Percentiles rank a stretch among this genome's conserved stretches.
Conservation (phyloP, 2,329 filamentous ascomycete species). For the Colletotrichum coccodes region DNA sequence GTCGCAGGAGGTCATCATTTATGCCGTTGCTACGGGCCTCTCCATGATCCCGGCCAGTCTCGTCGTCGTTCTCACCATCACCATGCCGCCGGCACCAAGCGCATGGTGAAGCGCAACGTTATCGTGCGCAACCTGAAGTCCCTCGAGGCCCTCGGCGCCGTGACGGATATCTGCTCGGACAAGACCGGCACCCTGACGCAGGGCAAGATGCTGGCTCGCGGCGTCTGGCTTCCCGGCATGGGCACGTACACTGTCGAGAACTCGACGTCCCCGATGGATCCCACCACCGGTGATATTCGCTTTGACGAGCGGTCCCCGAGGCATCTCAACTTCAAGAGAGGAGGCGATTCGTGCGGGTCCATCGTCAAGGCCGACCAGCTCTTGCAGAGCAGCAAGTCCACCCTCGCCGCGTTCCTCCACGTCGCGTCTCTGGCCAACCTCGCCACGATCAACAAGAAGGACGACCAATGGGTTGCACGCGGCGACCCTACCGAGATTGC, state of each 20-base stretch:
- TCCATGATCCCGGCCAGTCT: slow-evolving; percentile 64
- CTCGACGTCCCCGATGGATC: slow-evolving; percentile 66
- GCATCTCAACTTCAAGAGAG: slow-evolving; percentile 24
- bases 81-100: slow-evolving; percentile 64
- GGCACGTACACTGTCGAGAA: slow-evolving; percentile 68
- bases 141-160: slow-evolving; percentile 66
- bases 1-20: slow-evolving; percentile 68
- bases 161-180: slow-evolving; percentile 59
- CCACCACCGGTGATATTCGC: slow-evolving; percentile 59
- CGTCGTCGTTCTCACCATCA: slow-evolving; percentile 65
- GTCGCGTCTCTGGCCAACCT: slow-evolving; percentile 69
- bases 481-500: slow-evolving; percentile 78
- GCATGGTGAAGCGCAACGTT: slow-evolving; percentile 63
- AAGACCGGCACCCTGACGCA: slow-evolving; percentile 71
- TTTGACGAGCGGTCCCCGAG: slow-evolving; percentile 40
- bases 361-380: slow-evolving; percentile 44
- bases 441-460: slow-evolving; percentile 56
- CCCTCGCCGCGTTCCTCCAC: slow-evolving; percentile 64
- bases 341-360: slow-evolving; percentile 38
- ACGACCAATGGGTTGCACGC: slow-evolving; percentile 64
- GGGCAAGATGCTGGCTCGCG: slow-evolving; percentile 71
- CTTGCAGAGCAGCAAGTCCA: slow-evolving; percentile 51
- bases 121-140: slow-evolving; percentile 63
- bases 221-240: slow-evolving; percentile 66
- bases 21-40: slow-evolving; percentile 57